Base-by-base conservation (phyloP, 306 rosid species). In the Corylus americana region DNA sequence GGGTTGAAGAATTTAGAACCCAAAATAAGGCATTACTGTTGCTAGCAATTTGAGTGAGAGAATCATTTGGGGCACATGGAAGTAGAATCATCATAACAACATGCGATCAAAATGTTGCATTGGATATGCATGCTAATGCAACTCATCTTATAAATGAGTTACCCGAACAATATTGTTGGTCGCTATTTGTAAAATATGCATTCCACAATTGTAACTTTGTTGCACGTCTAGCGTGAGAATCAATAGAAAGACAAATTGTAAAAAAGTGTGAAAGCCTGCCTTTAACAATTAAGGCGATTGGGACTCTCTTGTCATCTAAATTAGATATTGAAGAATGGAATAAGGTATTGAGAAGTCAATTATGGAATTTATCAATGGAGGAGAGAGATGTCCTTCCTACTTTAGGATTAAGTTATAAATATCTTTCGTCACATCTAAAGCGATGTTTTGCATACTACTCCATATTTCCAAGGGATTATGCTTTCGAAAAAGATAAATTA, bases 261-360 rank as follows among this genome's bases (percentile, higher is more conserved):
- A 16, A 50, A 37, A 81, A 75, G 54, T 55, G 77, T 22, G 20
- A 70, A 31, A 80, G 84, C 29, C 20, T 81, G 1, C 71, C 84
- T 5, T 47, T 75, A 20, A 73, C 84, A 4, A 75, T 59, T 48
- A 81, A 42, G 45, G 45, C 45, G 1, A 42, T 42, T 42, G 45
- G 1, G 45, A 1, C 45, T 42, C 8, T 42, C 8, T 42, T 42
- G 7, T 0, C 8, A 8, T 42, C 45, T 42, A 5, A 42, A 42
- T 5, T 42, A 42, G 7, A 42, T 42, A 8, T 42, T 42, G 45
- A 42, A 5, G 45, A 6, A 42, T 42, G 45, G 45, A 8, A 42
- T 42, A 42, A 42, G 45, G 1, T 42, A 42, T 42, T 42, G 45
- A 42, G 45, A 42, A 42, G 45, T 42, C 8, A 42, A 42, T 42